Evolutionary conservation across 1,284 basidiomycete genomes (phyloP).

Genomic region (Ceratorhiza oryzae-sativae): DNA sequence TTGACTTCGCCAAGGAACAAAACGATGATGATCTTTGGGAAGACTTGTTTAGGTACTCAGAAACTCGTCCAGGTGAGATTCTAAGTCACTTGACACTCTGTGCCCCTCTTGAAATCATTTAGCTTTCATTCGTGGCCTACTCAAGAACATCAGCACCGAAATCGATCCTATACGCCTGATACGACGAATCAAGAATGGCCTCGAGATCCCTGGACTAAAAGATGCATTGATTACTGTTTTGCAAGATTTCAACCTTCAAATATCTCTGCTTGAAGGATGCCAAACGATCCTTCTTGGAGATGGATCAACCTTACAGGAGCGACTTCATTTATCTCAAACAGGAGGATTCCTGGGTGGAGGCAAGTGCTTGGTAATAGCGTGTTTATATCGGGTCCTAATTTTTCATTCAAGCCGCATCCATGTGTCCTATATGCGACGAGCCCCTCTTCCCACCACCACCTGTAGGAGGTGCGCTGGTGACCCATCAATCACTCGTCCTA

Average conservation of each 20-base stretch:
- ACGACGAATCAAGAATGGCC: conserved; percentile 90
- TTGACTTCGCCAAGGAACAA: conserved; percentile 98
- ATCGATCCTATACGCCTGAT: conserved; percentile 96
- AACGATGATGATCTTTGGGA: conserved; percentile 98
- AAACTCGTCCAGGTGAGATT: conserved; percentile 78
- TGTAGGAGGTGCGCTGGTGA: conserved; percentile 36
- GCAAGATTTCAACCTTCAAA: conserved; percentile 90
- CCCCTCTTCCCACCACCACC: conserved; percentile 57
- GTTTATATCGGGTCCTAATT: conserved; percentile 1
- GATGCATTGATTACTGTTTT: conserved; percentile 95
- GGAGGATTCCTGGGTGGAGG: conserved; percentile 77
- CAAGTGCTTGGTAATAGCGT: conserved; percentile 52
- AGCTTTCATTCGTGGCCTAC: conserved; percentile 93
- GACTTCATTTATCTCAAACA: conserved; percentile 76
- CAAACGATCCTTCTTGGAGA: conserved; percentile 86
- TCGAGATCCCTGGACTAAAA: conserved; percentile 95
- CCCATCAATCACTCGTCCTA: conserved; percentile 62
- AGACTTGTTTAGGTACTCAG: conserved; percentile 91
- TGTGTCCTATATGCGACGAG: conserved; percentile 58
- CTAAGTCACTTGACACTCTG: conserved; percentile 43
- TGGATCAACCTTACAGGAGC: conserved; percentile 72
- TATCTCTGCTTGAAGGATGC: conserved; percentile 89
- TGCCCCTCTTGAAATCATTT: conserved; percentile 26
- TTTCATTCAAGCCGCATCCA: conserved; percentile 28
- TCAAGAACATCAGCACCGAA: conserved; percentile 96